These are phyloP conservation scores for Myxozyma mucilagina DNA, from an alignment of 805 yeast species.

Conservation along the genomic window DNA sequence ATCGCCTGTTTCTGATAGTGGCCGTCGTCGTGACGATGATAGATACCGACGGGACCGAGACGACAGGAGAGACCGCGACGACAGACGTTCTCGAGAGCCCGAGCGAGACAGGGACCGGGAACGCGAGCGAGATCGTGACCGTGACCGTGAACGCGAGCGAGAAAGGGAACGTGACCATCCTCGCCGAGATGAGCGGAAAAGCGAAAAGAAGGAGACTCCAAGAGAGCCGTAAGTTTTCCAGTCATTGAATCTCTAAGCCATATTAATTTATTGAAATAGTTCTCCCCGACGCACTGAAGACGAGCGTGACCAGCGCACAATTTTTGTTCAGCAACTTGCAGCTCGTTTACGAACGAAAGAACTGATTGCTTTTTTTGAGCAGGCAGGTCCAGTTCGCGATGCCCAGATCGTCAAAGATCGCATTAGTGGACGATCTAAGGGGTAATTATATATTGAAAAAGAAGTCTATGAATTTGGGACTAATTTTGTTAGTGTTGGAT, in stretches of 20 bases:
- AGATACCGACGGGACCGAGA: slow-evolving; percentile 2
- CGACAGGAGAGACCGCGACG: slow-evolving; percentile 9
- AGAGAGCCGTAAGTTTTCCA: neutral
- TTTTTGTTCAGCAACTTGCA: slow-evolving; percentile 43
- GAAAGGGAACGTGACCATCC: neutral
- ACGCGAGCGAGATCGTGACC: slow-evolving; percentile 12
- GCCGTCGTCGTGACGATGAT: neutral
- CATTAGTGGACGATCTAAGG: slow-evolving; percentile 39
- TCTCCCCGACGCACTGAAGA: slow-evolving; percentile 34
- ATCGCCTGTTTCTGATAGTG: neutral
- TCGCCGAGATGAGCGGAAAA: neutral
- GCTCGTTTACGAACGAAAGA: slow-evolving; percentile 39
- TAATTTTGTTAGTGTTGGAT: slow-evolving; percentile 36
- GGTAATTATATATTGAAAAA: slow-evolving; percentile 27
- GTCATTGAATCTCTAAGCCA: too few relatives aligned
- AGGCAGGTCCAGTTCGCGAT: slow-evolving; percentile 40
- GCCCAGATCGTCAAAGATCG: slow-evolving; percentile 42
- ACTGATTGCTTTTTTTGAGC: slow-evolving; percentile 39
- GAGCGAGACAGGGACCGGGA: slow-evolving; percentile 18
- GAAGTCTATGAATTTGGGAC: neutral
- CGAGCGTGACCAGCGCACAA: slow-evolving; percentile 40
- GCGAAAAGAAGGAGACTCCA: slow-evolving; percentile 4
- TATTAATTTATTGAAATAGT: neutral
- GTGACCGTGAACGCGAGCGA: slow-evolving; percentile 2
- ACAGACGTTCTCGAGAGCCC: neutral